phyloP scores from a whole-genome alignment of 2,329 filamentous ascomycete species.

The Ophiostoma sp. region DNA sequence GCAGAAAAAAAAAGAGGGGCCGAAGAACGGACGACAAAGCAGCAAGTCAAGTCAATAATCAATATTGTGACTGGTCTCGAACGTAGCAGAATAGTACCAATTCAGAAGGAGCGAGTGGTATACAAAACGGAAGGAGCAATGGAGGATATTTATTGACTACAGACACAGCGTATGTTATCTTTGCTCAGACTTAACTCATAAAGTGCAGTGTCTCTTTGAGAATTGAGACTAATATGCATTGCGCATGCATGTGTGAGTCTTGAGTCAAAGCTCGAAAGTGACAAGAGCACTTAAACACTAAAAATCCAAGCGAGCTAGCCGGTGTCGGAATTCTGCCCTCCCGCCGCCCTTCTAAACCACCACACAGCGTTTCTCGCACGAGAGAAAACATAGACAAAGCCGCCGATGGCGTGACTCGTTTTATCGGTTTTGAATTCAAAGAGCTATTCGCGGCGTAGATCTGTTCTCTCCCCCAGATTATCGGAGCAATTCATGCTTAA shows the following conservation, averaged over 20 bases:
- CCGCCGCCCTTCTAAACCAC: background rate
- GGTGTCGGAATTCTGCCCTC: constrained; percentile 19
- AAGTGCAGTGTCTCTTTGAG: background rate
- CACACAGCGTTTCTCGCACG: background rate
- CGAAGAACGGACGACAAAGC: constrained; percentile 10
- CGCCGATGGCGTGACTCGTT: background rate
- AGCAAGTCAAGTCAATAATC: background rate
- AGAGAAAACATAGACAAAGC: background rate
- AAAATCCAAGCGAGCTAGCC: constrained; percentile 13
- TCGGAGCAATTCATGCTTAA: background rate
- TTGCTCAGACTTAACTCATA: background rate
- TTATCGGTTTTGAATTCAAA: background rate
- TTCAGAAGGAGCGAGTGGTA: background rate
- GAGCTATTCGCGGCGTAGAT: background rate
- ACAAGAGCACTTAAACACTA: background rate
- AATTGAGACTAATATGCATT: background rate
- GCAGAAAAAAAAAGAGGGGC: constrained; percentile 15
- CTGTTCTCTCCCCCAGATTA: background rate
- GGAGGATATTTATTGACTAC: background rate
- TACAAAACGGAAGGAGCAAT: background rate
- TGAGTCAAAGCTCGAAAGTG: constrained; percentile 13
- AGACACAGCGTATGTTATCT: background rate
- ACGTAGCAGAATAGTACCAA: background rate
- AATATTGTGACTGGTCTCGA: background rate
- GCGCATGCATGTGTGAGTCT: background rate